phyloP scores from a whole-genome alignment of 352 stramenopile genomes.

The Aphanomyces invadans region DNA sequence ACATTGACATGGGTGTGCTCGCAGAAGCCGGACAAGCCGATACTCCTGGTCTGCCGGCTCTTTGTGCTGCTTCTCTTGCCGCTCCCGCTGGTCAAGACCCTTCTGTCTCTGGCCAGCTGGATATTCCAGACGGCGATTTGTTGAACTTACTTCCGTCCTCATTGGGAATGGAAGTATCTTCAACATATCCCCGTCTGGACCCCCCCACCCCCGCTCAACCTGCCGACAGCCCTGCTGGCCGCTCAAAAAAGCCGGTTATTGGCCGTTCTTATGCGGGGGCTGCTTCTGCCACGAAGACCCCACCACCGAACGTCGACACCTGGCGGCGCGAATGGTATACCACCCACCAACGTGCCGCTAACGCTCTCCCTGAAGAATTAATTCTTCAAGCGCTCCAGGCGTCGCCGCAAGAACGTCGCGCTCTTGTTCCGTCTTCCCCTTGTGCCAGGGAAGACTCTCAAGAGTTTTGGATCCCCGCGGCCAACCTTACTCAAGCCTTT shows the following conservation, averaged over 20 bases:
- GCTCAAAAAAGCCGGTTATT: too few relatives aligned
- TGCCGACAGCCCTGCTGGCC: too few relatives aligned
- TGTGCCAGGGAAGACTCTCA: not conserved
- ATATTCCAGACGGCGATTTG: too few relatives aligned
- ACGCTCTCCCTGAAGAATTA: not conserved
- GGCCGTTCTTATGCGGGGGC: not conserved
- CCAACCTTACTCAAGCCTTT: not conserved
- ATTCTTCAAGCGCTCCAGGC: not conserved
- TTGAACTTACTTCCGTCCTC: too few relatives aligned
- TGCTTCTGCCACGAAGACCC: not conserved
- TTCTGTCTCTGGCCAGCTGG: too few relatives aligned
- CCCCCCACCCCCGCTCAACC: too few relatives aligned
- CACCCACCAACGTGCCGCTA: not conserved
- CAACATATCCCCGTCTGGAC: not conserved
- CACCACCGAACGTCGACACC: not conserved
- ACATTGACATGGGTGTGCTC: not conserved
- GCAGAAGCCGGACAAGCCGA: too few relatives aligned
- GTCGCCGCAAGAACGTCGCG: not conserved
- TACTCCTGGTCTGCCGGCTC: not conserved
- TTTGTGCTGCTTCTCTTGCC: not conserved
- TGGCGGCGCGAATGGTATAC: not conserved
- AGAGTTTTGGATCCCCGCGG: not conserved
- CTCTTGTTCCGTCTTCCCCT: not conserved
- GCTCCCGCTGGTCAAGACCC: not conserved
- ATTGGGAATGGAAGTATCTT: not conserved